phyloP scores from a whole-genome alignment of 352 stramenopile species.

The Phytophthora idaei region DNA sequence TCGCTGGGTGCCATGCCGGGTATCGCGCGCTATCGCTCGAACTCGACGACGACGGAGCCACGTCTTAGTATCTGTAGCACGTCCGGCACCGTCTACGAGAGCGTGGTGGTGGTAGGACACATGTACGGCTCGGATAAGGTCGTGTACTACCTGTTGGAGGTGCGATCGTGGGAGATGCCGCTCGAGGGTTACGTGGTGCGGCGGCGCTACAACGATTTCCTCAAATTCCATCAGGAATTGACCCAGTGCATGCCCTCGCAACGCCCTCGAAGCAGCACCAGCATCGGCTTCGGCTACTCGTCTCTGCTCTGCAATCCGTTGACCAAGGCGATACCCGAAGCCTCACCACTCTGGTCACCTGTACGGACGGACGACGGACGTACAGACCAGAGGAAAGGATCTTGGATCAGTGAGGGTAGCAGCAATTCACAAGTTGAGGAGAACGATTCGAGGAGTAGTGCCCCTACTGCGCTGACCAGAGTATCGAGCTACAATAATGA shows the following conservation, averaged over 20 bases:
- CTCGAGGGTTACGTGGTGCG: constrained; percentile 84
- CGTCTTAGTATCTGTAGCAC: constrained; percentile 71
- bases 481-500: constrained; percentile 50
- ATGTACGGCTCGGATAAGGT: constrained; percentile 63
- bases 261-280: constrained; percentile 31
- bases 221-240: constrained; percentile 62
- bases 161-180: constrained; percentile 71
- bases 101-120: constrained; percentile 72
- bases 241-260: constrained; percentile 55
- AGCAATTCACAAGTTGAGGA: constrained; percentile 30
- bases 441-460: constrained; percentile 35
- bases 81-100: constrained; percentile 74
- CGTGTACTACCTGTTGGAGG: constrained; percentile 81
- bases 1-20: constrained; percentile 33
- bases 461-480: constrained; percentile 17
- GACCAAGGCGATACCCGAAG: constrained; percentile 30
- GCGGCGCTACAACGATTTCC: constrained; percentile 80
- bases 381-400: constrained; percentile 27
- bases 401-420: constrained; percentile 37
- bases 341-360: constrained; percentile 62
- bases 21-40: constrained; percentile 40
- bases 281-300: constrained; percentile 41
- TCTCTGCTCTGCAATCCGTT: constrained; percentile 65
- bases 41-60: constrained; percentile 39
- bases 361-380: constrained; percentile 36